Evolutionary conservation across 1,284 basidiomycete species (phyloP), one percentile per base, ranked within the genome.

Genomic region (Cryptococcus neoformans): DNA sequence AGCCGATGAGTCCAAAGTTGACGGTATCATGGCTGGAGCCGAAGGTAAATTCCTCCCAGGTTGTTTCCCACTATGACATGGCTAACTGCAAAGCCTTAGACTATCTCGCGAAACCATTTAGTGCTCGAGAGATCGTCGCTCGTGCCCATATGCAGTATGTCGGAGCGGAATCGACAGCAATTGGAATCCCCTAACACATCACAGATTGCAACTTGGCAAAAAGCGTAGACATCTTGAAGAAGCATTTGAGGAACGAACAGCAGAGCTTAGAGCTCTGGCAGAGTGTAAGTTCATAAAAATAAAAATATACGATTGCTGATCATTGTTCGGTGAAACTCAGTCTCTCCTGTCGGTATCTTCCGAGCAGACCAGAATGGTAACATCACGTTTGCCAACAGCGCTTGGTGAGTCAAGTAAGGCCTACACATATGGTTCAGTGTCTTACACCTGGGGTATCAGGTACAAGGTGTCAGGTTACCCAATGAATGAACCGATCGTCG

Each of bases 111-210:
- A 76, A 75, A 53, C 75, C 76, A 1, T 77, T 75, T 66, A 73
- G 70, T 21, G 67, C 72, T 0, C 61, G 74, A 36, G 79, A 81
- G 57, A 64, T 81, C 36, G 64, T 81, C n/a, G 80, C 79, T 9
- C 68, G 80, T 3, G 72, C 70, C 34, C 62, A 73, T 57, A 62
- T 68, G 64, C 66, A 74, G 59, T 63, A 40, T 46, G 64, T 61
- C 35, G 17, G 11, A 35, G 9, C 11, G 16, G 37, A 35, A 6
- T 4, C 38, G 14, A n/a, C 38, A 50, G 12, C 35, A 36, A 49
- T 11, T 17, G 10, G 16, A 11, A 6, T 6, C 7, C 16, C 55
- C 65, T 44, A 51, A 66, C 9, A 12, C 38, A 42, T 10, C 14
- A 16, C 39, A 62, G 63, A 51, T 57, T 76, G 17, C 75, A 74